These are phyloP conservation scores for Coniella lustricola DNA, from an alignment of 2,329 filamentous ascomycete species.

Conservation along the genomic window DNA sequence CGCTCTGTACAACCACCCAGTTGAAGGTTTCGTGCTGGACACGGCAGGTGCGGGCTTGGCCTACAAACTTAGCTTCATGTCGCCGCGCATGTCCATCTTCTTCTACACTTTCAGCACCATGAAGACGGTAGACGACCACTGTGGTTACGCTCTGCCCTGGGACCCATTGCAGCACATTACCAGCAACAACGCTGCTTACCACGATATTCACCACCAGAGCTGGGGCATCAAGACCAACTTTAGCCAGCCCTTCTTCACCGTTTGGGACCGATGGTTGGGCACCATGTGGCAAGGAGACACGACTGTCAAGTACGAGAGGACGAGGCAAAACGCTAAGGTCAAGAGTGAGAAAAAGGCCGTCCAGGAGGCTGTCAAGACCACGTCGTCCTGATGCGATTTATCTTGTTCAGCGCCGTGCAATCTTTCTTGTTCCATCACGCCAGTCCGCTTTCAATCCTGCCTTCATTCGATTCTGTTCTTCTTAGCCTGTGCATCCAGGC, in stretches of 20 bases:
- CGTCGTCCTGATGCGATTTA: too few species aligned
- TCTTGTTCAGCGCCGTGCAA: too few species aligned
- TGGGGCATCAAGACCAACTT: conserved; percentile 98
- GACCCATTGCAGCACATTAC: conserved; percentile 89
- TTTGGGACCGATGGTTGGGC: conserved; percentile 79
- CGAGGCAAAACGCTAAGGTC: conserved; percentile 26
- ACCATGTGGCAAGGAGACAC: conserved; percentile 74
- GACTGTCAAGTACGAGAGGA: conserved; percentile 33
- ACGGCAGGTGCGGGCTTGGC: conserved; percentile 79
- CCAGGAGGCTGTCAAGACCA: too few species aligned
- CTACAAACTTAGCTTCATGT: conserved; percentile 77
- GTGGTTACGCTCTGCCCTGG: conserved; percentile 91
- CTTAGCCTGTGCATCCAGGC: too few species aligned
- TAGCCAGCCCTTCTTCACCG: conserved; percentile 86
- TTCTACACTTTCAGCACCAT: conserved; percentile 87
- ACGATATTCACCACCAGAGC: conserved; percentile 97
- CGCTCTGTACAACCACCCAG: conserved; percentile 90
- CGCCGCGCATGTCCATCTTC: conserved; percentile 75
- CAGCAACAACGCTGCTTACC: conserved; percentile 91
- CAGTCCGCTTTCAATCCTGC: too few species aligned
- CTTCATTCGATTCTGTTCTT: too few species aligned
- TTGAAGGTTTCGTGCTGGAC: conserved; percentile 91
- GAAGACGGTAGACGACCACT: conserved; percentile 98
- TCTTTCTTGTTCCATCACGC: too few species aligned
- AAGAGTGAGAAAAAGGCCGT: conserved; percentile 32